These are phyloP conservation scores for Aureobasidium pullulans DNA, from an alignment of 2,329 filamentous ascomycete genomes.

Conservation along the genomic window DNA sequence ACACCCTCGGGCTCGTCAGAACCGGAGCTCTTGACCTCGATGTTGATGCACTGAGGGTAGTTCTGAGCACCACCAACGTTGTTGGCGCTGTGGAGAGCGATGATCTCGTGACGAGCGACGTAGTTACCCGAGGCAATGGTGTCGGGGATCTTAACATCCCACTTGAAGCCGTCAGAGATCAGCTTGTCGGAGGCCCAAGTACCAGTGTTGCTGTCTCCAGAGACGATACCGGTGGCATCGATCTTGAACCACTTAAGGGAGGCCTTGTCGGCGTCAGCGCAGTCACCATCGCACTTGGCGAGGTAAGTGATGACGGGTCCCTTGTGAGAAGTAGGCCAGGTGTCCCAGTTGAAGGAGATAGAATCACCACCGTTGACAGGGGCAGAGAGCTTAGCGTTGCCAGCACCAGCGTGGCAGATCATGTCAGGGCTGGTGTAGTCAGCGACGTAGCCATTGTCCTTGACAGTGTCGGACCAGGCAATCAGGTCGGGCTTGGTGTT, in stretches of 20 bases:
- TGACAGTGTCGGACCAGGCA: constrained; percentile 47
- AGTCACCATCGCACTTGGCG: constrained; percentile 51
- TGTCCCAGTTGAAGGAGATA: constrained; percentile 55
- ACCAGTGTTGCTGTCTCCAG: constrained; percentile 35
- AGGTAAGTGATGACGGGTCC: constrained; percentile 59
- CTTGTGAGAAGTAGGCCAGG: constrained; percentile 59
- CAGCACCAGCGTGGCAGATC: constrained; percentile 45
- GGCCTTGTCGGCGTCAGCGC: constrained; percentile 45
- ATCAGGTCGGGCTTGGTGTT: constrained; percentile 33
- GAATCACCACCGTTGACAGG: constrained; percentile 54
- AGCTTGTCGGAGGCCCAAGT: constrained; percentile 51
- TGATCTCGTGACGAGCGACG: constrained; percentile 52
- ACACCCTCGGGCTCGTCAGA: constrained; percentile 43
- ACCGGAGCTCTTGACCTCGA: constrained; percentile 50
- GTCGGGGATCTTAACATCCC: constrained; percentile 45
- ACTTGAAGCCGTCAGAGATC: constrained; percentile 40
- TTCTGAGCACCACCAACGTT: constrained; percentile 37
- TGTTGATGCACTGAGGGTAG: constrained; percentile 48
- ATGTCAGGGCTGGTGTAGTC: constrained; percentile 22
- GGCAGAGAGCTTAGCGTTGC: constrained; percentile 44
- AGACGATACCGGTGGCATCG: constrained; percentile 46
- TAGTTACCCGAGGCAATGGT: constrained; percentile 51
- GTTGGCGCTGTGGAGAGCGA: constrained; percentile 51
- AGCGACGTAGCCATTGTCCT: constrained; percentile 33
- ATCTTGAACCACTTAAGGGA: constrained; percentile 59